A percentile compares a stretch with the other conserved stretches of the same genome.
These are phyloP conservation scores for Salix exigua DNA, from an alignment of 345 rosid genomes.

Conservation along the genomic window DNA sequence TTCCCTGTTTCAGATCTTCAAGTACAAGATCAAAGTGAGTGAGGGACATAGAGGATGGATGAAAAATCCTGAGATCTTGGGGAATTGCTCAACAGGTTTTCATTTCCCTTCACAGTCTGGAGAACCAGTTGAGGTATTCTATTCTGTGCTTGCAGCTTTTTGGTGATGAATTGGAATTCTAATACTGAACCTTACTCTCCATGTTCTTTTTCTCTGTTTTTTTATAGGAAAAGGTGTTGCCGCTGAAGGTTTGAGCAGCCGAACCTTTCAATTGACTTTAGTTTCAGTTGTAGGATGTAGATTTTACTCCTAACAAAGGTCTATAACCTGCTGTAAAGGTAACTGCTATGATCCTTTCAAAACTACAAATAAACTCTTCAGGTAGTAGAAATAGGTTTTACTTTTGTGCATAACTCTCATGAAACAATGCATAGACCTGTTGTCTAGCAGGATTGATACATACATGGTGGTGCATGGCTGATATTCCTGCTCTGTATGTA, in stretches of 20 bases:
- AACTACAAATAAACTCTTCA: too few relatives aligned
- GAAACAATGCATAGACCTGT: too few relatives aligned
- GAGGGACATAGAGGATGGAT: slow-evolving; percentile 85
- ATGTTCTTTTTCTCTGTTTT: not conserved
- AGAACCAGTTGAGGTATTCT: slow-evolving; percentile 43
- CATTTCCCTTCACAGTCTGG: too few relatives aligned
- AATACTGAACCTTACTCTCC: not conserved
- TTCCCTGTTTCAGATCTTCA: slow-evolving; percentile 59
- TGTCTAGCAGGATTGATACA: slow-evolving; percentile 21
- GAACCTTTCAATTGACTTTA: too few relatives aligned
- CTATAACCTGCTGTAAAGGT: too few relatives aligned
- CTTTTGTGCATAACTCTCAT: too few relatives aligned
- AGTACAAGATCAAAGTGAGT: slow-evolving; percentile 60
- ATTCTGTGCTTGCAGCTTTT: slow-evolving; percentile 8
- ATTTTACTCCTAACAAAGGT: too few relatives aligned
- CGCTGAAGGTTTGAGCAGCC: slow-evolving; percentile 41
- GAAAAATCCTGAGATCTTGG: slow-evolving; percentile 66
- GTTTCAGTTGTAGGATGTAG: too few relatives aligned
- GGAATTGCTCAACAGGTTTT: slow-evolving; percentile 77
- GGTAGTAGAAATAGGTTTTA: too few relatives aligned
- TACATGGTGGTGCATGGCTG: slow-evolving; percentile 26
- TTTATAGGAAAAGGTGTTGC: slow-evolving; percentile 52
- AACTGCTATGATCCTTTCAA: too few relatives aligned
- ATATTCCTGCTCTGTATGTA: slow-evolving; percentile 29
- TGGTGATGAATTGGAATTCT: not conserved